Evolutionary conservation across 2,329 filamentous ascomycete species (phyloP).

Genomic region (Colletotrichum sp.): DNA sequence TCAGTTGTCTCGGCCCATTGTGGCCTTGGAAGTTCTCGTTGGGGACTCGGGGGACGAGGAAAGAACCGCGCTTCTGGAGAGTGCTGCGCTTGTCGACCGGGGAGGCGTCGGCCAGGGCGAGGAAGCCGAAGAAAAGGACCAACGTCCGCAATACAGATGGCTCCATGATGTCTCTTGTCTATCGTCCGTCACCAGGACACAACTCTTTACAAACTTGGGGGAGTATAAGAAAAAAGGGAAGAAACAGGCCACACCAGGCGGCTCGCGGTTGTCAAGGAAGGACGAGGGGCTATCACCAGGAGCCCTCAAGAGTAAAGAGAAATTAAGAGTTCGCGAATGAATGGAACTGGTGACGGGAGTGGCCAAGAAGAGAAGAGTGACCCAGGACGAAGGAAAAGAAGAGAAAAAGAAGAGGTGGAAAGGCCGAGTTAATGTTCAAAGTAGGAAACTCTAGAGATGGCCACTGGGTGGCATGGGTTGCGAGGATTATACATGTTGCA

Average conservation of each 20-base stretch:
- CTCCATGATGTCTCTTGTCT: slow-evolving; percentile 10
- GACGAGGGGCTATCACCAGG: slow-evolving; percentile 19
- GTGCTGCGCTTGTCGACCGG: slow-evolving; percentile 21
- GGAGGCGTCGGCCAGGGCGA: slow-evolving; percentile 28
- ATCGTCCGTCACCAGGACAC: slow-evolving; percentile 9
- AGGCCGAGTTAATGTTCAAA: slow-evolving; percentile 14
- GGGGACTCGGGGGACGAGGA: slow-evolving; percentile 63
- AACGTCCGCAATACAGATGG: slow-evolving; percentile 12
- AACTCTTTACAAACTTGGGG: background rate
- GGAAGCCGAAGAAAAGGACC: slow-evolving; percentile 13
- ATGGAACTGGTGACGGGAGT: background rate
- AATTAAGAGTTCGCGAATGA: slow-evolving; percentile 2
- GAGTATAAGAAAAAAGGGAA: background rate
- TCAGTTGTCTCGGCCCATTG: slow-evolving; percentile 66
- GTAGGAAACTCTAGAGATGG: slow-evolving; percentile 4
- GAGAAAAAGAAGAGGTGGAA: background rate
- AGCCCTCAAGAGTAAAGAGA: slow-evolving; percentile 5
- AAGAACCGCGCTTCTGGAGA: slow-evolving; percentile 52
- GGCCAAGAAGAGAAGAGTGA: slow-evolving; percentile 7
- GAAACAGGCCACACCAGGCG: slow-evolving; percentile 20
- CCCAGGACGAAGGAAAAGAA: background rate
- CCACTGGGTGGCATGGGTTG: background rate
- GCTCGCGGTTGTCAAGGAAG: background rate
- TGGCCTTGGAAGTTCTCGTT: slow-evolving; percentile 58
- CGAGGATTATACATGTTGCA: slow-evolving; percentile 20